A percentile compares a stretch with the other conserved stretches of the same genome.
phyloP scores from a whole-genome alignment of 495 filamentous ascomycete species.

The Aspergillus asperescens region DNA sequence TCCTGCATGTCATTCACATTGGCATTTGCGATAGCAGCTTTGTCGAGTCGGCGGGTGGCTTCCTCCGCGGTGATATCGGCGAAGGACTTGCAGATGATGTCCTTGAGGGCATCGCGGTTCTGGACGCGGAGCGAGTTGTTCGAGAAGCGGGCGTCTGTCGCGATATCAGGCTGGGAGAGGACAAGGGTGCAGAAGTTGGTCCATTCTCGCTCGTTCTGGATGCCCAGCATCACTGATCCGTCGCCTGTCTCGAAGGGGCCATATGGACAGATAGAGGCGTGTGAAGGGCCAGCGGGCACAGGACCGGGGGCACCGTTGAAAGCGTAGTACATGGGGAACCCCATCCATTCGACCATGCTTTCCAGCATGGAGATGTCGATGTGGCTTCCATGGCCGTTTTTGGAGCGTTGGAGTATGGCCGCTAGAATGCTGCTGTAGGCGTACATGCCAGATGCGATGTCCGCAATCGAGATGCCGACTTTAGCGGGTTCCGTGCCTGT shows the following conservation, averaged over 20 bases:
- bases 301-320: slow-evolving; percentile 37
- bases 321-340: slow-evolving; percentile 50
- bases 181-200: slow-evolving; percentile 41
- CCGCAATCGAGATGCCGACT: slow-evolving; percentile 48
- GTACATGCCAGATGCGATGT: slow-evolving; percentile 48
- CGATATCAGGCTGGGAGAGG: slow-evolving; percentile 25
- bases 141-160: slow-evolving; percentile 31
- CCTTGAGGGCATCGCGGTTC: slow-evolving; percentile 32
- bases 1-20: slow-evolving; percentile 48
- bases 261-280: slow-evolving; percentile 50
- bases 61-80: slow-evolving; percentile 24
- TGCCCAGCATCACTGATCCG: slow-evolving; percentile 48
- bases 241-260: slow-evolving; percentile 47
- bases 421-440: slow-evolving; percentile 49
- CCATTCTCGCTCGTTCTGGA: slow-evolving; percentile 53
- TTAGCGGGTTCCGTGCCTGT: slow-evolving; percentile 43
- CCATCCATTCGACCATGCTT: slow-evolving; percentile 53
- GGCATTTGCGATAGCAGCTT: slow-evolving; percentile 42
- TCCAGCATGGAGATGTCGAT: slow-evolving; percentile 53
- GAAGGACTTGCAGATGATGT: slow-evolving; percentile 29
- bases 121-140: slow-evolving; percentile 31
- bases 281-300: slow-evolving; percentile 40
- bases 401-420: slow-evolving; percentile 41
- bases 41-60: slow-evolving; percentile 29
- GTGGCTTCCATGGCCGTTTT: slow-evolving; percentile 37